Conservation (phyloP, 1,284 basidiomycete genomes). For the Fomitopsis palustris region DNA sequence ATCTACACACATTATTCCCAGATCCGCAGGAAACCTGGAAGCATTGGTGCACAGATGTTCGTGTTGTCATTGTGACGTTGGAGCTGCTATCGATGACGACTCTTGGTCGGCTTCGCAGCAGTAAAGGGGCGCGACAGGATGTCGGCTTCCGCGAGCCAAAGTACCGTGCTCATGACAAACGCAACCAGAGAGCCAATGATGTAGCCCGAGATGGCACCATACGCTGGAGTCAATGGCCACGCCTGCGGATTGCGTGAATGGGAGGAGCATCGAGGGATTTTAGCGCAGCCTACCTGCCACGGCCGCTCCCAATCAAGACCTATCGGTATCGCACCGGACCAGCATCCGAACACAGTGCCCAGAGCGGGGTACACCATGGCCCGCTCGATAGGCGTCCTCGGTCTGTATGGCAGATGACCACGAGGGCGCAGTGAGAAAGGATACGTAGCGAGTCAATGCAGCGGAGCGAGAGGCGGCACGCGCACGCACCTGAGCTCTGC, state of each 20-base stretch:
- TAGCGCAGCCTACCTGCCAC: constrained; percentile 75
- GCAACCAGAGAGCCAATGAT: constrained; percentile 58
- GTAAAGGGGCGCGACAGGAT: constrained; percentile 7
- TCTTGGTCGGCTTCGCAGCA: constrained; percentile 2
- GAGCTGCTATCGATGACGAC: constrained; percentile 8
- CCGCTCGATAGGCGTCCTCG: constrained; percentile 66
- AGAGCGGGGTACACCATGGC: constrained; percentile 76
- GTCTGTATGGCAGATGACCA: constrained; percentile 36
- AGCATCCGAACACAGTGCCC: constrained; percentile 73
- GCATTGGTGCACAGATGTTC: neutral
- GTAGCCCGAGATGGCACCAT: constrained; percentile 67
- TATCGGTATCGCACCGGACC: constrained; percentile 79
- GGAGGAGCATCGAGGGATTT: neutral
- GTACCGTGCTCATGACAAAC: constrained; percentile 44
- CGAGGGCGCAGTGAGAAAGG: constrained; percentile 1
- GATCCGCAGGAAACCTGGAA: neutral
- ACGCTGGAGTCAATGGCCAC: constrained; percentile 77
- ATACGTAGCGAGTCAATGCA: neutral
- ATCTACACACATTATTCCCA: neutral
- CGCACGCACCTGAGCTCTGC: constrained; percentile 71
- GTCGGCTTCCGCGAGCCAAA: constrained; percentile 40
- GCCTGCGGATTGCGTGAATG: constrained; percentile 40
- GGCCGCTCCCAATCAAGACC: constrained; percentile 94
- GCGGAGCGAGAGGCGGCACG: neutral
- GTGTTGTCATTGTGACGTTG: neutral